Evolutionary conservation across 352 stramenopile species (phyloP), one percentile per base, ranked within the genome.

Genomic region (Pythium periplocum): DNA sequence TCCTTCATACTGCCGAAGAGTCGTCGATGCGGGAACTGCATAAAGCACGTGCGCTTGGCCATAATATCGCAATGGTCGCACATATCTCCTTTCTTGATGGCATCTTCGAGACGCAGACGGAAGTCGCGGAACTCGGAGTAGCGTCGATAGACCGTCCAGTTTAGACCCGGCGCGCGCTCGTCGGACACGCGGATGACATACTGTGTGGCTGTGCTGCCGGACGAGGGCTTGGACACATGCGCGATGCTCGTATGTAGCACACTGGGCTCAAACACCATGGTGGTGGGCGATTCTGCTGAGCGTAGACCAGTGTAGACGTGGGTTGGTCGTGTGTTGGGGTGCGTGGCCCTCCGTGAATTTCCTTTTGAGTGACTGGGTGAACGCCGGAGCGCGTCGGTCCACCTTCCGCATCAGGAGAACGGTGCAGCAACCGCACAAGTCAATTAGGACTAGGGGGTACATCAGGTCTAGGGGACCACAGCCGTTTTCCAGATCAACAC

Each of bases 121-220:
- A 95, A 78, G 31, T 71, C 70, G 39, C 83, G 84, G 58, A 95
- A 95, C 66, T 93, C 84, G 12, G 80, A 92, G 69, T 82, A 95
- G 47, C 84, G 82, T 2, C 83, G 78, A 64, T 91, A 90, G 49
- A 95, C 81, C 32, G 75, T 88, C 84, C 84, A 95, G 48, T 89
- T 69, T 45, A 90, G 71, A 5, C 69, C 71, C 0, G 73, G 64
- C 10, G 65, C 82, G 58, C 84, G 84, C 56, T 89, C 78, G 51
- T 95, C 84, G 47, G 80, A 90, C 39, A 95, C 84, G 64, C 79
- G 71, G 61, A 95, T 84, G 41, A 92, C 64, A 61, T 88, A 95
- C 60, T 95, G 84, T 47, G 84, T 89, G 59, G 85, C 76, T 39
- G 79, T 59, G 54, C 70, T 68, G 3, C 73, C 59, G 32, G 57